Evolutionary conservation across 345 rosid species (phyloP).

Genomic region (Corymbia maculata): DNA sequence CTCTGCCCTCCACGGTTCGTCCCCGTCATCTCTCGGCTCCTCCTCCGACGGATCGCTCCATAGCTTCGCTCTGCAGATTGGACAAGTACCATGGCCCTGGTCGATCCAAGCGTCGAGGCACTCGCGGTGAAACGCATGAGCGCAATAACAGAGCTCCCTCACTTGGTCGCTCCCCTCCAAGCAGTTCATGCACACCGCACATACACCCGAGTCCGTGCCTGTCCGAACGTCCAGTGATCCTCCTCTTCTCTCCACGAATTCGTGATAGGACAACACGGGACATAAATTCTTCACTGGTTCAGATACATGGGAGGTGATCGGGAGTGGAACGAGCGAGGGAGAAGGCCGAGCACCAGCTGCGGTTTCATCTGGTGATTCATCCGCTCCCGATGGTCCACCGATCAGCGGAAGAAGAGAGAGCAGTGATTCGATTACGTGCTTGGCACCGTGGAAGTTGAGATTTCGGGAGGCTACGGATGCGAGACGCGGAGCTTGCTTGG

Average conservation of each 20-base stretch:
- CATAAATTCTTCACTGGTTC: not conserved
- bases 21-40: not conserved
- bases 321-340: not conserved
- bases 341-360: not conserved
- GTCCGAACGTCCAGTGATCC: not conserved
- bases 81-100: not conserved
- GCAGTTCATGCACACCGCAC: not conserved
- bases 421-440: not conserved
- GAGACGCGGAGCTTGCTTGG: not conserved
- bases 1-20: constrained; percentile 6
- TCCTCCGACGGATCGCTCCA: not conserved
- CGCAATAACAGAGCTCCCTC: not conserved
- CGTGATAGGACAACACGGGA: not conserved
- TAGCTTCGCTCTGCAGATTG: constrained; percentile 2
- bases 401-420: not conserved
- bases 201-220: not conserved
- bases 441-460: not conserved
- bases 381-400: not conserved
- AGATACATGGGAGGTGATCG: not conserved
- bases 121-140: not conserved
- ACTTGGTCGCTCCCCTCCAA: not conserved
- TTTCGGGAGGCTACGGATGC: not conserved
- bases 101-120: constrained; percentile 8
- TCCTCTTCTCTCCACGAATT: not conserved
- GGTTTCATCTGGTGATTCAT: not conserved